phyloP scores from a whole-genome alignment of 108 stramenopile species.

The Heterococcus sp. region DNA sequence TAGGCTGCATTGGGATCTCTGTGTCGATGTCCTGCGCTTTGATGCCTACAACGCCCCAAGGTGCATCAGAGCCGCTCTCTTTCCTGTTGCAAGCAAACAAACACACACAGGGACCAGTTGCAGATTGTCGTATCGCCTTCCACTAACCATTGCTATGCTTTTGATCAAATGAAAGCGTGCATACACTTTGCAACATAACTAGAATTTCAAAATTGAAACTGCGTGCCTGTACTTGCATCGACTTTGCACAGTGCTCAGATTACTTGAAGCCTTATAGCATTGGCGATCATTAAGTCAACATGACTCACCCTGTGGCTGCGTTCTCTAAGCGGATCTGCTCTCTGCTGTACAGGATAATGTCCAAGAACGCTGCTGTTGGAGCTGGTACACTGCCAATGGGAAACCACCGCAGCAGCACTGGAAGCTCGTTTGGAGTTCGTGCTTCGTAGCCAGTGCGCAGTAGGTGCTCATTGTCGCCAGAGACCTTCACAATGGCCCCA shows the following conservation, averaged over 20 bases:
- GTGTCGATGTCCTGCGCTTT: constrained; percentile 86
- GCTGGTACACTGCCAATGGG: constrained; percentile 13
- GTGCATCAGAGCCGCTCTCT: constrained; percentile 42
- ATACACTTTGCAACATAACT: no score
- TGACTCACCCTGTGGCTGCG: constrained; percentile 61
- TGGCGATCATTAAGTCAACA: no score
- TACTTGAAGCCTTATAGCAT: no score
- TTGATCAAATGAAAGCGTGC: no score
- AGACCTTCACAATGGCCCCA: constrained; percentile 40
- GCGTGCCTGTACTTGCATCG: no score
- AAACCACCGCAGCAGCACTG: no score
- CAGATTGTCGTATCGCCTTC: no score
- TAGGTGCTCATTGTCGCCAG: constrained; percentile 38
- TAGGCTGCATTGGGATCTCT: constrained; percentile 95
- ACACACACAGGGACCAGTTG: no score
- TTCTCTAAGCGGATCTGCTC: constrained; percentile 61
- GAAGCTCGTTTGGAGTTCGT: constrained; percentile 14
- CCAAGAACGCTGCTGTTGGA: constrained; percentile 49
- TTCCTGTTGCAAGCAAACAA: no score
- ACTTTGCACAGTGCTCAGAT: no score
- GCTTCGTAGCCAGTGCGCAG: constrained; percentile 53
- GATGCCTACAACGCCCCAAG: constrained; percentile 95
- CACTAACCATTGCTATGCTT: no score
- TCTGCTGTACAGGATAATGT: constrained; percentile 59
- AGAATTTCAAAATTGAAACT: no score